Evolutionary conservation across 2,329 filamentous ascomycete species (phyloP), one percentile per base, ranked within the genome.

Genomic region (Fusarium abutilonis): DNA sequence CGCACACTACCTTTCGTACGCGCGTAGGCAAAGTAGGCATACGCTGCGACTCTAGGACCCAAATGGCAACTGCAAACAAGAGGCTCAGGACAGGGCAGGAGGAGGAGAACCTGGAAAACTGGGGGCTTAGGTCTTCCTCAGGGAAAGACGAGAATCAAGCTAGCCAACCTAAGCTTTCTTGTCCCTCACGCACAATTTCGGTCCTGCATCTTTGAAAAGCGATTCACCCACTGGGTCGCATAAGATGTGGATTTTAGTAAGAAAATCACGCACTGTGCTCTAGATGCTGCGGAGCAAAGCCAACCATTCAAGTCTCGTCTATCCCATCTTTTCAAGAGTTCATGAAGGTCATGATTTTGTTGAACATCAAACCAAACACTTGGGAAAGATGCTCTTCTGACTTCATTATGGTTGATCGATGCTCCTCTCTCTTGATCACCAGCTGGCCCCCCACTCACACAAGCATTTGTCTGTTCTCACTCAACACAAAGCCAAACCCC

Each of bases 151-250:
- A 36, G 28, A 23, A 40, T 11, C 39, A 10, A 53, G 36, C 13
- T 38, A 19, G 36, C 36, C 36, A 38, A 28, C 54, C 55, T 45
- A 59, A 59, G 54, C 54, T 53, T 59, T 47, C 34, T 9, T 28
- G 21, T 23, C 17, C 31, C 54, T 46, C 51, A 38, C 42, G 21
- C 56, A 48, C 57, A 65, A 64, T 54, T 52, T 54, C 40, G 44
- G 40, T 58, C 47, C 46, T 51, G 40, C 36, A 38, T 56, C 28
- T 39, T 35, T 43, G 57, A 56, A 54, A 52, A 19, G 35, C 52
- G 51, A 65, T 62, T 64, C 43, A 56, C 34, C 52, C 52, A 54
- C 61, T 65, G 57, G 61, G 56, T 53, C 61, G 61, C 61, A 65
- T 64, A 65, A 59, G 23, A 53, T 44, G 61, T 65, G 61, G 61